phyloP scores from a whole-genome alignment of 805 yeast species.

The Candida wancherniae region DNA sequence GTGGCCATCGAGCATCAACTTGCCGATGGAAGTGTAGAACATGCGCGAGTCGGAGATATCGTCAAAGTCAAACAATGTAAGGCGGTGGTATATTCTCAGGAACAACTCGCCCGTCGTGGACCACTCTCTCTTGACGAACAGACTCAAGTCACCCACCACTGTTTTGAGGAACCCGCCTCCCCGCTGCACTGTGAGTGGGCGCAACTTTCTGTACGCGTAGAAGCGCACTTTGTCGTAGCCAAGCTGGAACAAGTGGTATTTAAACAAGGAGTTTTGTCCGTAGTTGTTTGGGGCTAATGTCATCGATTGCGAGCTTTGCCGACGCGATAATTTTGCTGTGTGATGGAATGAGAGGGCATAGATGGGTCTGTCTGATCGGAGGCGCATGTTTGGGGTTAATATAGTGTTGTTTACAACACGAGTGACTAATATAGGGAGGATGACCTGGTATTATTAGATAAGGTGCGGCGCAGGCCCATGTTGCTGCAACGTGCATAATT shows the following conservation, averaged over 20 bases:
- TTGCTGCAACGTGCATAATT: too few relatives aligned
- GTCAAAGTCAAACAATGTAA: constrained; percentile 2
- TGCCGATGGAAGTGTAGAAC: constrained; percentile 27
- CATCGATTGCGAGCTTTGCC: too few relatives aligned
- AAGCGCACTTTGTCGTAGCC: constrained; percentile 34
- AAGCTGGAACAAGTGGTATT: constrained; percentile 29
- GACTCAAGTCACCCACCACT: constrained; percentile 29
- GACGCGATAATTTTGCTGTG: too few relatives aligned
- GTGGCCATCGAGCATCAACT: constrained; percentile 19
- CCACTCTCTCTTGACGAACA: constrained; percentile 29
- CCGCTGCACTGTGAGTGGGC: constrained; percentile 21
- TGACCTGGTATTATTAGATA: too few relatives aligned
- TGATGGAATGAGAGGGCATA: too few relatives aligned
- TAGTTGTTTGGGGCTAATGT: too few relatives aligned
- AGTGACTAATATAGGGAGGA: too few relatives aligned
- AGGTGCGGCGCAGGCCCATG: too few relatives aligned
- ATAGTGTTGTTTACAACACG: too few relatives aligned
- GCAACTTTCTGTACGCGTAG: constrained; percentile 29
- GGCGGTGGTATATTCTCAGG: constrained; percentile 1
- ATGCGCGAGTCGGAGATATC: constrained; percentile 13
- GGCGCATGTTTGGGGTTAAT: too few relatives aligned
- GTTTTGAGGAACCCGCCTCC: constrained; percentile 33
- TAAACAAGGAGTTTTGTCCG: too few relatives aligned
- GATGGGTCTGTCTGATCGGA: too few relatives aligned
- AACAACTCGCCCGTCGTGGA: constrained; percentile 10